Base-by-base conservation (phyloP, 176 grass and related monocot genomes). In the Triticum timopheevii region DNA sequence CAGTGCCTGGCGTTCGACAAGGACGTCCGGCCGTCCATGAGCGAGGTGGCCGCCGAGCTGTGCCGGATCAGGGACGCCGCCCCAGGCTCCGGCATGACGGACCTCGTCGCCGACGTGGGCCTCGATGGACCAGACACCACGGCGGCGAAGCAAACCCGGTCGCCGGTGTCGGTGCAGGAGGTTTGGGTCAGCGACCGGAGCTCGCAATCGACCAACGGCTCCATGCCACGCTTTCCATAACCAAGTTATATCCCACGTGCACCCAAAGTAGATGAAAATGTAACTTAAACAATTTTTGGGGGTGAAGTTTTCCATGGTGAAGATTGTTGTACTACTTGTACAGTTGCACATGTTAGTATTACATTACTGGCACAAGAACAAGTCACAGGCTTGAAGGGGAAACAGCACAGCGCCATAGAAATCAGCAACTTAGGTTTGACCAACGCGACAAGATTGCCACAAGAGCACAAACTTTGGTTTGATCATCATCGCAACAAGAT, bases 1-100 rank as follows among this genome's bases (percentile, higher is more conserved):
- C 89, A 92, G 31, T 99, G 97, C 58, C 94, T 99, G 2, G 94
- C 93, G 15, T 99, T 99, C 79, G 83, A 92, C 28, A 94, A 92
- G 86, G 94, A 96, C 35, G 90, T 86, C 73, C 77, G 97, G 61
- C 97, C 97, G 54, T 45, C 67, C 54, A 99, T 99, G 97, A 84
- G 68, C 59, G 97, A 99, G 90, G 97, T 96, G 61, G 89, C 90
- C 23, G 85, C 83, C 33, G 94, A 96, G 52, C 76, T 96, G 24
- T 22, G 81, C 25, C 68, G 19, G 72, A 85, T 99, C 80, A 87
- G 82, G 54, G 77, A 10, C 65, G 83, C 61, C n/a, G 77, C 76
- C 2, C 85, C 77, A 6, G 81, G 27, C 13, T 66, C 54, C 0
- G 38, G 7, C 30, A 42, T 27, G 71, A 42, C 4, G 3, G 45